Percentiles rank a stretch among this genome's conserved stretches.
These are phyloP conservation scores for Hibiscus syriacus DNA, from an alignment of 345 rosid genomes.

Conservation along the genomic window DNA sequence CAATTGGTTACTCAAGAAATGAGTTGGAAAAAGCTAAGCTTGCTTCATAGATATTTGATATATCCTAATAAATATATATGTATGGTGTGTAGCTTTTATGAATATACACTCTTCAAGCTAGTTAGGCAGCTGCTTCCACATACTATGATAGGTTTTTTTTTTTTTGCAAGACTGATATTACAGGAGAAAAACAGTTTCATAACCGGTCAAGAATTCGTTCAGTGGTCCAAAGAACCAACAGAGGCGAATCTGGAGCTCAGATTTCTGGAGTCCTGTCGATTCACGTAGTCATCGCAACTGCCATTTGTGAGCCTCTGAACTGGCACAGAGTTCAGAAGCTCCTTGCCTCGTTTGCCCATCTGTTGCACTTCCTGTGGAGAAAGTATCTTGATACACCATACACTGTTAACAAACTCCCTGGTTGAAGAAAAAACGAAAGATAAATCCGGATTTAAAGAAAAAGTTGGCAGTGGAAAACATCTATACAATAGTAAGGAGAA, in stretches of 20 bases:
- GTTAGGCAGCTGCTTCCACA: conserved; percentile 23
- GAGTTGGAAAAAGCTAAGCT: conserved; percentile 9
- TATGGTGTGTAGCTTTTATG: conserved; percentile 18
- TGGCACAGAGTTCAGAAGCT: too few relatives aligned
- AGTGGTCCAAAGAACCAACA: conserved; percentile 66
- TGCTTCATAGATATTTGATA: conserved; percentile 1
- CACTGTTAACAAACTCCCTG: conserved; percentile 97
- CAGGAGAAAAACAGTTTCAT: conserved; percentile 18
- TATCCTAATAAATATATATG: conserved; percentile 23
- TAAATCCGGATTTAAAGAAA: background rate
- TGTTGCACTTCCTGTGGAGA: conserved; percentile 94
- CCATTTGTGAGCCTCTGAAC: too few relatives aligned
- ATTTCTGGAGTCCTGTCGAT: conserved; percentile 68
- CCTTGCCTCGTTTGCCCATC: too few relatives aligned
- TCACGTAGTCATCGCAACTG: conserved; percentile 65
- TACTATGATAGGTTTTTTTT: conserved; percentile 10
- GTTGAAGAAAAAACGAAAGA: background rate
- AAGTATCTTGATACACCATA: conserved; percentile 91
- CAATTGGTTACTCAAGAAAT: background rate
- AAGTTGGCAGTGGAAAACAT: conserved; percentile 19
- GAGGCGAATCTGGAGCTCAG: conserved; percentile 68
- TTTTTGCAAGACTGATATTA: conserved; percentile 25
- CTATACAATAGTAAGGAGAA: background rate
- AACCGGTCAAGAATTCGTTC: conserved; percentile 21
- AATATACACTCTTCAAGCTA: conserved; percentile 22